These are phyloP conservation scores for Aspergillus awamori DNA, from an alignment of 2,329 filamentous ascomycete species.

Conservation along the genomic window DNA sequence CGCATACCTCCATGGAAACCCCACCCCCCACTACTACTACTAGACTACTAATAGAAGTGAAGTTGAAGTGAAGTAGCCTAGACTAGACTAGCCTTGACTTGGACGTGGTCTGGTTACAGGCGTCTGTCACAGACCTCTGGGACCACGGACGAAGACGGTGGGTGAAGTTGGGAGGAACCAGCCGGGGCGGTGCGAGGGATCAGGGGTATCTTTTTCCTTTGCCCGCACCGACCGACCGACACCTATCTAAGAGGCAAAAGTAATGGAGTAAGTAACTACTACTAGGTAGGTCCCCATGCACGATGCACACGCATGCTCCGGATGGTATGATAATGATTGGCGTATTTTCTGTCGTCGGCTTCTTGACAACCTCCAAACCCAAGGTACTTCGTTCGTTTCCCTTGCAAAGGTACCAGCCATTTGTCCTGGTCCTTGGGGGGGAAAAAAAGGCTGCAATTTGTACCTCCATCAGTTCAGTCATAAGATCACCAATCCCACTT, in stretches of 20 bases:
- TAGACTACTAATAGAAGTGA: neutral
- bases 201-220: conserved; percentile 14
- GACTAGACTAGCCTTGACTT: too few species aligned
- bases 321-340: conserved; percentile 4
- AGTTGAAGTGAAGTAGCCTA: neutral
- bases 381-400: neutral
- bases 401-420: neutral
- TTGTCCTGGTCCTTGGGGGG: neutral
- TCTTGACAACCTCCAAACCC: neutral
- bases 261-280: neutral
- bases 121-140: conserved; percentile 22
- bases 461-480: neutral
- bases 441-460: neutral
- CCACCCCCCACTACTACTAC: conserved; percentile 13
- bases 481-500: neutral
- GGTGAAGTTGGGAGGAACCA: conserved; percentile 16
- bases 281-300: neutral
- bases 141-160: conserved; percentile 20
- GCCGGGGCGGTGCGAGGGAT: conserved; percentile 13
- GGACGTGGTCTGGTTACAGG: neutral
- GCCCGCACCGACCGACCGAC: neutral
- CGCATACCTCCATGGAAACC: conserved; percentile 6
- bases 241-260: too few species aligned
- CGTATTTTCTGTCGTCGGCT: neutral
- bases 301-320: neutral